Evolutionary conservation across 2,329 filamentous ascomycete genomes (phyloP).

Genomic region (Talaromyces sp.): DNA sequence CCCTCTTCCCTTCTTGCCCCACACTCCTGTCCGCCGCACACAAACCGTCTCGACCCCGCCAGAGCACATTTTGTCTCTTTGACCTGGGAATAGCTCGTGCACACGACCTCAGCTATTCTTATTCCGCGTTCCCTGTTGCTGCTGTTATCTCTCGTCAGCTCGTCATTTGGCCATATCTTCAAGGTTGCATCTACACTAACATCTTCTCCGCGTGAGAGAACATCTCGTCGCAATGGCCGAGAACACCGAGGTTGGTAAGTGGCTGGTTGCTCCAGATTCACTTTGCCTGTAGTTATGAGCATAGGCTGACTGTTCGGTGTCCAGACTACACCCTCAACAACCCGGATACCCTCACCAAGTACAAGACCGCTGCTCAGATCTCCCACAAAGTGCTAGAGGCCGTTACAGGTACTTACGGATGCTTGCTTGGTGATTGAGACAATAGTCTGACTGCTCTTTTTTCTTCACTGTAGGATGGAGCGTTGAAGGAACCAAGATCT

Average conservation of each 20-base stretch:
- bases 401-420: conserved; percentile 55
- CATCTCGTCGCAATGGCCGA: conserved; percentile 37
- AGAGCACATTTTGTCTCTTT: not conserved
- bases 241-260: conserved; percentile 43
- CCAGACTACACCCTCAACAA: conserved; percentile 85
- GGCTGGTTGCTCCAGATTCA: not conserved
- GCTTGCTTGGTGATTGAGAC: not conserved
- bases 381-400: conserved; percentile 92
- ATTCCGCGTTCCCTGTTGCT: not conserved
- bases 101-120: conserved; percentile 9
- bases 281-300: not conserved
- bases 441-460: conserved; percentile 2
- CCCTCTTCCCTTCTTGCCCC: conserved; percentile 2
- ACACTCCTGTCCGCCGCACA: conserved; percentile 15
- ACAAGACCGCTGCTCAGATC: conserved; percentile 94
- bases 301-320: not conserved
- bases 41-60: conserved; percentile 15
- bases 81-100: not conserved
- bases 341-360: conserved; percentile 95
- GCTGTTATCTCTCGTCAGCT: not conserved
- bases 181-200: not conserved
- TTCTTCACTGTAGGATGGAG: conserved; percentile 53
- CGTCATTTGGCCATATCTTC: not conserved
- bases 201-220: conserved; percentile 5
- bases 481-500: conserved; percentile 83